Evolutionary conservation across 495 filamentous ascomycete species (phyloP), one percentile per base, ranked within the genome.

Genomic region (Glonium stellatum): DNA sequence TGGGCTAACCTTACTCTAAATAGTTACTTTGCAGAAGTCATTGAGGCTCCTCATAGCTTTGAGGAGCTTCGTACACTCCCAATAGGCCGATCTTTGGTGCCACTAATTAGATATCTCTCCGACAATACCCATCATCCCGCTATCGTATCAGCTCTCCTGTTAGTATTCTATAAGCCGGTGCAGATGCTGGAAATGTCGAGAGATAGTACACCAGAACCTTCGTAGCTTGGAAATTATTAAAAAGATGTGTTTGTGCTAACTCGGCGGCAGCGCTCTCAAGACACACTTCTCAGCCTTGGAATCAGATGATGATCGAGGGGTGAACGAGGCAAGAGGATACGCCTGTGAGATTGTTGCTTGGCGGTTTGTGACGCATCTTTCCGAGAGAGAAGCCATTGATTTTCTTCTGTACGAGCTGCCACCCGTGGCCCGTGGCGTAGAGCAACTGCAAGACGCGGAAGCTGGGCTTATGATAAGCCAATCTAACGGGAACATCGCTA

Each of bases 321-420:
- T 92, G 35, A 85, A 86, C 66, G 82, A 89, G 57, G 86, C 87
- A 53, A 80, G 92, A 62, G 89, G 89, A 4, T 80, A 84, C 71
- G 91, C 89, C 23, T 96, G 91, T 71, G 92, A 97, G 73, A 88
- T 92, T 63, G 87, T 95, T 18, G 92, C 92, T 27, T 96, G 91
- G 87, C 82, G 92, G 48, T 91, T 93, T 63, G 77, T 96, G 46
- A 85, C 84, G 36, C 85, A 85, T 68, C 73, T 96, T 22, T 86
- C 88, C 4, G 87, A 92, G 60, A 76, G 83, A 31, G 92, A 96
- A 65, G 83, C 84, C 10, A 86, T 96, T 39, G 87, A 93, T 42
- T 90, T 84, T 63, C 83, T 93, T 49, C 79, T 95, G n/a, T 84
- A 87, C 63, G 89, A 96, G 67, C 80, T 95, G 34, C 84, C 84